A percentile compares a stretch with the other conserved stretches of the same genome.
Evolutionary conservation across 1,284 basidiomycete genomes (phyloP).

Genomic region (Apiotrichum siamense): DNA sequence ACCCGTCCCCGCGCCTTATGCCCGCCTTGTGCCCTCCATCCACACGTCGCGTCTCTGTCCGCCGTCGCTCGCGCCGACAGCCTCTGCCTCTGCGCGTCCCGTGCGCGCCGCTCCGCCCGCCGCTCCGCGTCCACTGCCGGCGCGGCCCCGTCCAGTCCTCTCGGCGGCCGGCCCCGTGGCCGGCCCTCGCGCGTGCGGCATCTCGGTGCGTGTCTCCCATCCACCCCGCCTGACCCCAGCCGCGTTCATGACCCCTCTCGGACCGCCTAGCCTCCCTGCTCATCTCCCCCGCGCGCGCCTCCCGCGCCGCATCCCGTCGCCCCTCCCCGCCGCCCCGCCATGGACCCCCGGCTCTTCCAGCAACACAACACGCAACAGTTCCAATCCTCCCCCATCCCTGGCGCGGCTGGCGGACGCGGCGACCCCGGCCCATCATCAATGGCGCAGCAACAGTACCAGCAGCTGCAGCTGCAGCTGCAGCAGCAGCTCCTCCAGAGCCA

Average conservation of each 20-base stretch:
- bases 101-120: slow-evolving; percentile 1
- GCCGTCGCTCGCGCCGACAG: background rate
- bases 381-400: slow-evolving; percentile 19
- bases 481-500: slow-evolving; percentile 10
- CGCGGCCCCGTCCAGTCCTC: slow-evolving; percentile 9
- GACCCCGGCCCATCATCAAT: slow-evolving; percentile 31
- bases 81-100: background rate
- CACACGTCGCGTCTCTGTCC: slow-evolving; percentile 1
- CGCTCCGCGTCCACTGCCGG: slow-evolving; percentile 11
- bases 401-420: slow-evolving; percentile 19
- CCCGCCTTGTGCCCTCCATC: background rate
- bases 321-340: slow-evolving; percentile 1
- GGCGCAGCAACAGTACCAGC: slow-evolving; percentile 10
- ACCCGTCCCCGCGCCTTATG: background rate
- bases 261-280: slow-evolving; percentile 14
- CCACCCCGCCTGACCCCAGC: slow-evolving; percentile 1
- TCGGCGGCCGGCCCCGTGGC: slow-evolving; percentile 19
- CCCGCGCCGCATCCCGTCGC: slow-evolving; percentile 1
- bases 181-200: slow-evolving; percentile 16
- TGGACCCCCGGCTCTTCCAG: slow-evolving; percentile 23
- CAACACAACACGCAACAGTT: slow-evolving; percentile 19
- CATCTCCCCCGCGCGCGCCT: slow-evolving; percentile 10
- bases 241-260: slow-evolving; percentile 22
- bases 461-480: slow-evolving; percentile 7
- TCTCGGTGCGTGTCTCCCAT: slow-evolving; percentile 5